Conservation (phyloP, 2,329 filamentous ascomycete species). For the Sporothrix globosa region DNA sequence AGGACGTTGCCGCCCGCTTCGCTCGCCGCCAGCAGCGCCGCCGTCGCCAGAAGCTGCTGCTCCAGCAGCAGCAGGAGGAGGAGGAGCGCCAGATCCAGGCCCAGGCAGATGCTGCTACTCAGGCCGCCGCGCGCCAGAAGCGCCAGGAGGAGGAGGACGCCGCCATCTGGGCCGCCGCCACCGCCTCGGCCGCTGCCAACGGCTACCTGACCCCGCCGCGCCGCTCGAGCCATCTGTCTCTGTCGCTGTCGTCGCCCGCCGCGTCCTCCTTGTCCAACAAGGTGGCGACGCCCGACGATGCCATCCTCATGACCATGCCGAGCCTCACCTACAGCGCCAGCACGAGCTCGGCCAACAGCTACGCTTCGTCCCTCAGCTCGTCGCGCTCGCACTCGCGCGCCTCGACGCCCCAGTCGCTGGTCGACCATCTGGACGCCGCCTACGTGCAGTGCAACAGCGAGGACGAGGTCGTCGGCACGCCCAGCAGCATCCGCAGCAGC, state of each 20-base stretch:
- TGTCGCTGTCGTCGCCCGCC: neutral
- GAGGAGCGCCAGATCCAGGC: constrained; percentile 31
- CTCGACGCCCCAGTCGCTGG: constrained; percentile 53
- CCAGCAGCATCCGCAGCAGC: constrained; percentile 34
- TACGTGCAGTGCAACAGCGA: constrained; percentile 50
- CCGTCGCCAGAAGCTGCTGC: constrained; percentile 34
- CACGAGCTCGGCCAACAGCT: constrained; percentile 51
- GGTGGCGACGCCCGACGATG: constrained; percentile 41
- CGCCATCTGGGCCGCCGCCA: constrained; percentile 36
- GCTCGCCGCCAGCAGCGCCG: constrained; percentile 54
- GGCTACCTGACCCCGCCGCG: constrained; percentile 53
- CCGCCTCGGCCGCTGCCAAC: constrained; percentile 37
- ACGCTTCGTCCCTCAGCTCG: constrained; percentile 53
- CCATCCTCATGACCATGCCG: constrained; percentile 45
- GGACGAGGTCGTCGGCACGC: constrained; percentile 45
- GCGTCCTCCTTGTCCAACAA: constrained; percentile 16
- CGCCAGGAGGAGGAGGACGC: constrained; percentile 47
- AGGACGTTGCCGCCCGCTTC: constrained; percentile 57
- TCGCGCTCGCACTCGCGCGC: constrained; percentile 52
- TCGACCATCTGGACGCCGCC: constrained; percentile 48
- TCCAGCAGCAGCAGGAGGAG: constrained; percentile 51
- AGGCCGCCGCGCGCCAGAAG: constrained; percentile 18
- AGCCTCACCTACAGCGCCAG: constrained; percentile 52
- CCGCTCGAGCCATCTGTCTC: constrained; percentile 39
- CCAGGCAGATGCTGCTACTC: neutral